These are phyloP conservation scores for Echites panduratus DNA, from an alignment of 257 asterid species.

Conservation along the genomic window DNA sequence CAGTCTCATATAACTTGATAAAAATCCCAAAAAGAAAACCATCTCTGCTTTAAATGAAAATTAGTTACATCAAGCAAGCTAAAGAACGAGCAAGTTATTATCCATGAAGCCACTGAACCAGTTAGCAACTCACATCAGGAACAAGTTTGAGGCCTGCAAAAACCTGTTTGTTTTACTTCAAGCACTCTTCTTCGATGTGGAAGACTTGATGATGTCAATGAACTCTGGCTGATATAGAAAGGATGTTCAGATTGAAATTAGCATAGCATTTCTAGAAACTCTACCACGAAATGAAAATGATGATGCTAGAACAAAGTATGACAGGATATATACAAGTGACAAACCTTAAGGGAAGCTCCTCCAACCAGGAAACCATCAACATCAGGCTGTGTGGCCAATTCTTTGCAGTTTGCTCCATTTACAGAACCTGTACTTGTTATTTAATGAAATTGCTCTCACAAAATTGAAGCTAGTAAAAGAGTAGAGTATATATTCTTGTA, in stretches of 20 bases:
- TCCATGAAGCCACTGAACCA: neutral
- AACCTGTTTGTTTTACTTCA: neutral
- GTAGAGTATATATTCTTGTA: neutral
- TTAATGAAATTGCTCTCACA: neutral
- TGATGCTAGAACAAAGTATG: neutral
- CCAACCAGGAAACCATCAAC: slow-evolving; percentile 40
- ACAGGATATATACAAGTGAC: neutral
- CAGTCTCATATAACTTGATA: neutral
- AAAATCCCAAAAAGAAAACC: neutral
- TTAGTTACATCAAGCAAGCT: neutral
- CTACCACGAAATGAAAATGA: neutral
- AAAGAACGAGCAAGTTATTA: neutral
- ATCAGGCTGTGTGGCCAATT: slow-evolving; percentile 33
- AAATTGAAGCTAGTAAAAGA: neutral
- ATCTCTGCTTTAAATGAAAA: neutral
- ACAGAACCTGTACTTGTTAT: slow-evolving; percentile 27
- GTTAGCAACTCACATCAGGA: neutral
- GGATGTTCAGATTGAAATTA: slow-evolving; percentile 1
- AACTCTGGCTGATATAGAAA: slow-evolving; percentile 27
- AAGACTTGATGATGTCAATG: slow-evolving; percentile 34
- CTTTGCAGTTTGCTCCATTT: slow-evolving; percentile 39
- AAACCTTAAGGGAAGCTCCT: slow-evolving; percentile 39
- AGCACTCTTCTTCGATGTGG: slow-evolving; percentile 23
- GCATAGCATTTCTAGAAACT: neutral
- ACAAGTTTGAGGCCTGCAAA: neutral